Evolutionary conservation across 306 rosid species (phyloP), one percentile per base, ranked within the genome.

Genomic region (Gillenia trifoliata): DNA sequence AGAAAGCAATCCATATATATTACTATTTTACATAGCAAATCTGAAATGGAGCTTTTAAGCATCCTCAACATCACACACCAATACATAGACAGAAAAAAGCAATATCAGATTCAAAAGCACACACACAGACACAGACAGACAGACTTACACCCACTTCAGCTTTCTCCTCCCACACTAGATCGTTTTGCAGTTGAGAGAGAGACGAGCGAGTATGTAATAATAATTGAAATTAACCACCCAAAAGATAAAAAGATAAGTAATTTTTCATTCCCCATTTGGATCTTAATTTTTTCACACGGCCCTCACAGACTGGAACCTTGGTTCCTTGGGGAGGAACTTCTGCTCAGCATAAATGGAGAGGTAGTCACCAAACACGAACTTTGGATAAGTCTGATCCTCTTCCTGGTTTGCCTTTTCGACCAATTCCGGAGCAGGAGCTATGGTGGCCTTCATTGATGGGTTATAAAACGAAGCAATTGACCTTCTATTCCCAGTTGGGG

Each of bases 241-340:
- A 23, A n/a, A 5, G 45, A 19, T 8, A 55, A 55, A 55, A 55
- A 22, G 8, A 3, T 0, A 19, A 19, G 8, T 25, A 50, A 30
- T 47, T 31, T 64, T 64, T 15, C 36, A 66, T 62, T 36, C 41
- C 40, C 41, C 41, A 36, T 36, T 10, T 11, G 43, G 33, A 11
- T 68, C 38, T 25, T 69, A 34, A n/a, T 28, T 36, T 31, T 4
- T 54, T 74, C 82, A 86, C 80, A 83, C 41, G 68, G 97, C 92
- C 64, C 80, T 70, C 66, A 86, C 92, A 60, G 95, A 89, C 71
- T 71, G 86, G 83, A 94, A 94, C 84, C 99, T 90, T 49, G 99
- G 99, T 75, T 89, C 99, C 84, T 94, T 94, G 3, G 95, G 88
- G 23, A 88, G 97, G 83, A 92, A 94, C 91, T 94, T 94, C 82